A percentile compares a stretch with the other conserved stretches of the same genome.
Conservation (phyloP, 2,329 filamentous ascomycete genomes). For the Thermoascus crustaceus region DNA sequence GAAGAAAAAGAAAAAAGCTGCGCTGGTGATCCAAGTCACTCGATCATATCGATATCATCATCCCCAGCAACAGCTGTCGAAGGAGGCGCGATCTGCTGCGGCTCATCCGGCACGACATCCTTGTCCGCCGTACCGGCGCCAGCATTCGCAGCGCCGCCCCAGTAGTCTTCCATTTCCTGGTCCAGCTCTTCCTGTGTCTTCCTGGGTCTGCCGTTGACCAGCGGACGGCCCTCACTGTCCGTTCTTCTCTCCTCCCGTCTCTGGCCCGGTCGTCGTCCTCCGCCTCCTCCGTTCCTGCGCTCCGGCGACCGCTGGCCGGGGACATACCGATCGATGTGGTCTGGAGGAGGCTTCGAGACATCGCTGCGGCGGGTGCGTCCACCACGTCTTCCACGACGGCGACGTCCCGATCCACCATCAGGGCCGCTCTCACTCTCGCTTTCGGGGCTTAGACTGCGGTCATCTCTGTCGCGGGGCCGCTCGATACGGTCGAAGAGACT, state of each 20-base stretch:
- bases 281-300: conserved; percentile 42
- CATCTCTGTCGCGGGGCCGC: conserved; percentile 31
- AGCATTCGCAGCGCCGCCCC: conserved; percentile 46
- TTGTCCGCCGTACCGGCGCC: conserved; percentile 33
- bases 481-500: conserved; percentile 60
- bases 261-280: conserved; percentile 44
- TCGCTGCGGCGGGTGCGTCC: conserved; percentile 46
- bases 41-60: conserved; percentile 65
- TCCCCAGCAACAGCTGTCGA: conserved; percentile 28
- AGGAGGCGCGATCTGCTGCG: conserved; percentile 20
- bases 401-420: conserved; percentile 28
- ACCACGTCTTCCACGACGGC: conserved; percentile 31
- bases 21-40: too few relatives aligned
- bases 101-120: conserved; percentile 15
- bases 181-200: conserved; percentile 91
- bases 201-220: conserved; percentile 51
- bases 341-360: conserved; percentile 48
- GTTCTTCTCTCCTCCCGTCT: conserved; percentile 31
- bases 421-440: conserved; percentile 24
- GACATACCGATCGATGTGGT: conserved; percentile 71
- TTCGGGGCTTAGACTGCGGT: conserved; percentile 37
- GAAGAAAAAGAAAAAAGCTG: too few relatives aligned
- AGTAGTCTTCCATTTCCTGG: conserved; percentile 96
- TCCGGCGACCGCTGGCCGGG: conserved; percentile 48
- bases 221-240: conserved; percentile 30